Evolutionary conservation across 2,329 filamentous ascomycete genomes (phyloP), one percentile per base, ranked within the genome.

Genomic region (Aureobasidium mangrovei): DNA sequence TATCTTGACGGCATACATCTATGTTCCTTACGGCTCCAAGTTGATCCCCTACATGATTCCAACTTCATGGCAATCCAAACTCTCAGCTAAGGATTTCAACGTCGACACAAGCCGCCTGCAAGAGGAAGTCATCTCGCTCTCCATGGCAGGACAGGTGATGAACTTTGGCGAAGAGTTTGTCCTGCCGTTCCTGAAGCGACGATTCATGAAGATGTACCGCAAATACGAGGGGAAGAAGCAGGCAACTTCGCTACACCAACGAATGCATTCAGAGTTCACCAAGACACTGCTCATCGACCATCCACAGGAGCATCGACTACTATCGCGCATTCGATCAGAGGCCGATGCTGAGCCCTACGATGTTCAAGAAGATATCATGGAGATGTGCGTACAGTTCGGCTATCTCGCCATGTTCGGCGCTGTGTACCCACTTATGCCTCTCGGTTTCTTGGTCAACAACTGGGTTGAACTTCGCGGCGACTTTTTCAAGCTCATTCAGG

Each of bases 121-220:
- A 26, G 46, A 49, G 32, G 46, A 49, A 7, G 46, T 49, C 36
- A 49, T 49, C 7, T 49, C 46, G 2, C n/a, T 49, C 9, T 49
- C 46, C 10, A 32, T 49, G 46, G 46, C 46, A 1, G 46, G 46
- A 6, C 46, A 49, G 27, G 27, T 49, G 0, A 49, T 49, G 1
- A 49, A 49, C 36, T 49, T 40, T 40, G 46, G 35, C n/a, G 46
- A 49, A 3, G 46, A 49, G 7, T 49, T 49, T 12, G 28, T 49
- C 12, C 4, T 49, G 1, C 46, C 46, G 2, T 49, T 24, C 5
- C 0, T 40, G 27, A 49, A 49, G 28, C 35, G 46, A 5, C 46
- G 32, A 10, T 8, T 49, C 1, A 7, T 24, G 9, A 36, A 39
- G 26, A 27, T 28, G 24, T 26, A 49, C 18, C 46, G 46, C 4